phyloP scores from a whole-genome alignment of 2,329 filamentous ascomycete species.

The Colletotrichum lindemuthianum region DNA sequence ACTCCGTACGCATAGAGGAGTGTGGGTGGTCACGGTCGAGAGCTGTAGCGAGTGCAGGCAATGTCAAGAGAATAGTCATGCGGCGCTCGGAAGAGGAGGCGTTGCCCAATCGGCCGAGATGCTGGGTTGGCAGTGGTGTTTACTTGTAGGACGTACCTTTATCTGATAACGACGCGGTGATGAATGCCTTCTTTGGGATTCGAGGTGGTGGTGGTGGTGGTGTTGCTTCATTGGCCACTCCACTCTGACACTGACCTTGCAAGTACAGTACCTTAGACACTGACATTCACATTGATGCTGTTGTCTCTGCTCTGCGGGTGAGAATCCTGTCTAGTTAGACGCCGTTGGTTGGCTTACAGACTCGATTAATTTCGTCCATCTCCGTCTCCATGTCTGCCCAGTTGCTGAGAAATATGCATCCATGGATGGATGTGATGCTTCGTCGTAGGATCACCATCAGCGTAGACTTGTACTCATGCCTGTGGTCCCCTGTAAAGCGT shows the following conservation, averaged over 20 bases:
- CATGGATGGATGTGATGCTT: too few relatives aligned
- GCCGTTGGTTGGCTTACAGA: neutral
- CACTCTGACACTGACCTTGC: constrained; percentile 13
- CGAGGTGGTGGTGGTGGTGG: constrained; percentile 4
- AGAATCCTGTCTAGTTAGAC: neutral
- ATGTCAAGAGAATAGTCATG: constrained; percentile 27
- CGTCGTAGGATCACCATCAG: too few relatives aligned
- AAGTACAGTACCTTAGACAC: neutral
- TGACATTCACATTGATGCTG: too few relatives aligned
- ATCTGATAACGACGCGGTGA: constrained; percentile 28
- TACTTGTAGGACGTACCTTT: too few relatives aligned
- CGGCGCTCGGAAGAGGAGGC: constrained; percentile 7
- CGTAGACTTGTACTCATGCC: too few relatives aligned
- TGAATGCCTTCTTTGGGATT: constrained; percentile 13
- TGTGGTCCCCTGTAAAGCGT: constrained; percentile 1
- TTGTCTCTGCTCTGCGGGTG: neutral
- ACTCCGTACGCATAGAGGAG: neutral
- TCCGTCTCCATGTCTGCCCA: too few relatives aligned
- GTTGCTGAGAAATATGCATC: too few relatives aligned
- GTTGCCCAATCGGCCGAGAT: constrained; percentile 25
- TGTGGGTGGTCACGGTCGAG: neutral
- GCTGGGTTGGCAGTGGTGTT: constrained; percentile 3
- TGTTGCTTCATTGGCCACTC: constrained; percentile 2
- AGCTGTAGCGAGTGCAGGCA: neutral
- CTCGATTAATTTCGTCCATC: neutral